Conservation (phyloP, 306 rosid genomes). For the Cucurbita pepo region DNA sequence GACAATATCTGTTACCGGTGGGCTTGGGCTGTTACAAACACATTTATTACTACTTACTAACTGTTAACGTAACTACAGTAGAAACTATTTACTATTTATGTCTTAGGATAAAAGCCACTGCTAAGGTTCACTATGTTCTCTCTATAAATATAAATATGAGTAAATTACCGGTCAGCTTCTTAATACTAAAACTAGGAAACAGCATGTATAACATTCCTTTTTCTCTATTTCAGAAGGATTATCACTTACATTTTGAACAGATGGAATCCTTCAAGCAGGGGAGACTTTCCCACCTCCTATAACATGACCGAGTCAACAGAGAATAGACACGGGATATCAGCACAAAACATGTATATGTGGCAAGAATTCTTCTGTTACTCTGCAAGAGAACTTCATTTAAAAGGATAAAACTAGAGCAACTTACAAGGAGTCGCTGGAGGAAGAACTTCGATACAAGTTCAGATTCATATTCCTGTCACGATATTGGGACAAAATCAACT, state of each 20-base stretch:
- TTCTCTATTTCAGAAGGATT: not conserved
- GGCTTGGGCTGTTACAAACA: too few relatives aligned
- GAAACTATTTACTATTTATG: not conserved
- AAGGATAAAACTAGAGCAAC: constrained; percentile 13
- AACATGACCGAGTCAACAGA: not conserved
- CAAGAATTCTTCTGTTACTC: not conserved
- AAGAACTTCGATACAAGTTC: constrained; percentile 60
- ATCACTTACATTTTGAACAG: constrained; percentile 63
- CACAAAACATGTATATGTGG: not conserved
- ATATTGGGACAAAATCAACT: constrained; percentile 10
- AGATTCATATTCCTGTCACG: constrained; percentile 50
- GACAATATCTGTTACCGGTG: too few relatives aligned
- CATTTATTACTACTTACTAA: not conserved
- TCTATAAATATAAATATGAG: not conserved
- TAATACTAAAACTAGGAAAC: not conserved
- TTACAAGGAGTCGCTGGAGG: constrained; percentile 28
- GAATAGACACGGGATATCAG: constrained; percentile 6
- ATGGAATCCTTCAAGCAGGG: constrained; percentile 39
- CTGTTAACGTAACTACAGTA: not conserved
- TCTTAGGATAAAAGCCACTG: not conserved
- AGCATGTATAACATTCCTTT: not conserved
- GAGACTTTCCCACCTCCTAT: constrained; percentile 29
- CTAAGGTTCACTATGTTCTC: not conserved
- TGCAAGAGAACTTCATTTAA: not conserved
- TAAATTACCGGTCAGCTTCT: not conserved